Evolutionary conservation across 441 rosid species (phyloP).

Genomic region (Metrosideros polymorpha): DNA sequence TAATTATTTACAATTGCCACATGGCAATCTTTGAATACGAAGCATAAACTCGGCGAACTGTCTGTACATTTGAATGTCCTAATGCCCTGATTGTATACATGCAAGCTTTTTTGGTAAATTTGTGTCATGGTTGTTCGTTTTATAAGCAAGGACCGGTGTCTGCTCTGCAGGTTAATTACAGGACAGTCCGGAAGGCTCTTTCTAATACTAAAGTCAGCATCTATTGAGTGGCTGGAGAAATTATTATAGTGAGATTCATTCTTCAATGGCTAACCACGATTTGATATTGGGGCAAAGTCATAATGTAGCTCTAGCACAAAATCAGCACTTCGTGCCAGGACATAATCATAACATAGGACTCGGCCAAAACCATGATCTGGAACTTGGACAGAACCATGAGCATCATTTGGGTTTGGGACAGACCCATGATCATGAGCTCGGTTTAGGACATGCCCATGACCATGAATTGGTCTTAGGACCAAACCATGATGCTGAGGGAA

Average conservation of each 20-base stretch:
- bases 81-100: background rate
- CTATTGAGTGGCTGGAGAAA: conserved; percentile 9
- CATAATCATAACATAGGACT: conserved; percentile 59
- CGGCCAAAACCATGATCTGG: conserved; percentile 56
- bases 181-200: background rate
- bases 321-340: conserved; percentile 55
- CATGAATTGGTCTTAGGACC: conserved; percentile 58
- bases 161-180: background rate
- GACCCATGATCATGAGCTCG: conserved; percentile 56
- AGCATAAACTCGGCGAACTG: background rate
- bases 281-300: conserved; percentile 64
- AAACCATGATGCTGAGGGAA: conserved; percentile 48
- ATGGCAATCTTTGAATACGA: background rate
- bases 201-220: conserved; percentile 4
- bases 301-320: conserved; percentile 53
- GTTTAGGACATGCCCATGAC: conserved; percentile 54
- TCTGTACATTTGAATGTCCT: background rate
- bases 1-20: background rate
- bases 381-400: conserved; percentile 53
- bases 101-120: background rate
- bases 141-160: background rate
- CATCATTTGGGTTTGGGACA: conserved; percentile 61
- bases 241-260: conserved; percentile 1
- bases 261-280: conserved; percentile 76
- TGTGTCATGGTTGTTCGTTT: background rate